Base-by-base conservation (phyloP, 495 filamentous ascomycete genomes). In the Echria macrotheca region DNA sequence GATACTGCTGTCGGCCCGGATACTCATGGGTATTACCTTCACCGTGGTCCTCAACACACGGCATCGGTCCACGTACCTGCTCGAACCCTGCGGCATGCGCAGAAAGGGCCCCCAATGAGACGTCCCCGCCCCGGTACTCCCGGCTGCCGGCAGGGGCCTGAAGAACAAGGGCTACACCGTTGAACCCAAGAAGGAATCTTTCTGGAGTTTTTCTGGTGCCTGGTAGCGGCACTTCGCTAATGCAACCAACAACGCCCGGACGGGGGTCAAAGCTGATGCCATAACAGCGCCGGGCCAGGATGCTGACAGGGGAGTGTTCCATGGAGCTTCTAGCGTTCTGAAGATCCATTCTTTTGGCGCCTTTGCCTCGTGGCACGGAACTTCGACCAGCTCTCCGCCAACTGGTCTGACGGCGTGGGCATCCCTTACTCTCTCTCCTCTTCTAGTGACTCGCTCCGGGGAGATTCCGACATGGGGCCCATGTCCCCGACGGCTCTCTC, bases 131-230 rank as follows among this genome's bases (percentile, higher is more conserved):
- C n/a, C 45, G 25, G 44, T 21, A 17, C 17, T 28, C n/a, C 22
- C 33, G 11, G 22, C 9, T 14, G 23, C 42, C 14, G 42, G 24
- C 28, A 9, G 22, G 40, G 41, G 15, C 17, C 33, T 37, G 15
- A 31, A 14, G 17, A 46, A 19, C 26, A 19, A 6, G 4, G 38
- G 26, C 25, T 19, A 29, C 37, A 18, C 53, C 43, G 53, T 51
- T 41, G 48, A 50, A 23, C 49, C 47, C 47, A 17, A 2, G 17
- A 37, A 48, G 51, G 31, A 42, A 60, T 55, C 50, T 55, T 57
- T 55, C 50, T 53, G 40, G 42, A 36, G 48, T n/a, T 24, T 38
- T 53, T 58, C 55, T 55, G 57, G 51, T 40, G 43, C 36, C 29
- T n/a, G 24, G 49, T 49, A 51, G 37, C 33, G 44, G 33, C 25